phyloP scores from a whole-genome alignment of 805 yeast species.

The Wickerhamiella galacta region DNA sequence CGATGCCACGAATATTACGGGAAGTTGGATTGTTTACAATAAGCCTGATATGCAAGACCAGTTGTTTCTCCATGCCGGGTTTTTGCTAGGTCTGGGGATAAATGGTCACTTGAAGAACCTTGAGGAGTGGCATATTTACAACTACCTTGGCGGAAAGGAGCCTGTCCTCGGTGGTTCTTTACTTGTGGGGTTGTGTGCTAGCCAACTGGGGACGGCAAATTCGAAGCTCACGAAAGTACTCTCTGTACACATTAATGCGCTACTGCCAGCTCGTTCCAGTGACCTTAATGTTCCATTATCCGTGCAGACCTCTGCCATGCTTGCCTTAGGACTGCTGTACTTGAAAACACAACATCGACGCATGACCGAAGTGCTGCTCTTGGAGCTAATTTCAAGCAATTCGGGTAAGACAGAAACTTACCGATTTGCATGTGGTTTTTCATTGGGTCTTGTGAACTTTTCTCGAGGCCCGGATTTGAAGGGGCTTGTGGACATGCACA shows the following conservation, averaged over 20 bases:
- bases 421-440: constrained; percentile 72
- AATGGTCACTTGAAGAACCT: constrained; percentile 70
- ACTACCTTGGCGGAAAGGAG: constrained; percentile 80
- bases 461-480: constrained; percentile 53
- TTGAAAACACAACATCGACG: constrained; percentile 63
- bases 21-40: constrained; percentile 69
- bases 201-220: constrained; percentile 69
- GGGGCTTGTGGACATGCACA: constrained; percentile 40
- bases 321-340: constrained; percentile 80
- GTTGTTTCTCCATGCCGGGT: constrained; percentile 84
- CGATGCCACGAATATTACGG: constrained; percentile 52
- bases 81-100: constrained; percentile 77
- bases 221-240: constrained; percentile 74
- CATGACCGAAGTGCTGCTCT: constrained; percentile 62
- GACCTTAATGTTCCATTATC: constrained; percentile 68
- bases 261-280: constrained; percentile 79
- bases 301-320: constrained; percentile 81
- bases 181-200: constrained; percentile 83
- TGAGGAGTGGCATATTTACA: constrained; percentile 94
- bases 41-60: neutral
- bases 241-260: constrained; percentile 82
- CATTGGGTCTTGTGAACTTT: constrained; percentile 68
- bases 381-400: constrained; percentile 33
- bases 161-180: constrained; percentile 73
- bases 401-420: constrained; percentile 59